Conservation (phyloP, 306 rosid species). For the Arachis stenosperma region DNA sequence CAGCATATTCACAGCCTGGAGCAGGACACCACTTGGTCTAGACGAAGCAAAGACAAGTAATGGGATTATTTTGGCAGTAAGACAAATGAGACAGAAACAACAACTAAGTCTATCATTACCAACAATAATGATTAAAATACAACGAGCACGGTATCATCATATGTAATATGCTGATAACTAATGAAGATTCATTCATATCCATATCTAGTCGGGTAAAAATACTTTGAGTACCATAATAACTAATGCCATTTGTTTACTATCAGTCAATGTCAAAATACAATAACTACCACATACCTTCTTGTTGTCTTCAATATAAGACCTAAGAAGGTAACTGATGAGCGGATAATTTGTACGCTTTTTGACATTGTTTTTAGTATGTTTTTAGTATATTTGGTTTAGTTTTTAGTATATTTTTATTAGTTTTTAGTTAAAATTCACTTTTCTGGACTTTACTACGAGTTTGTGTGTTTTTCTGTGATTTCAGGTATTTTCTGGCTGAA, state of each 20-base stretch:
- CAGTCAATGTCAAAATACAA: conserved; percentile 14
- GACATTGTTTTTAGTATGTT: no score
- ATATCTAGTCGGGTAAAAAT: neutral
- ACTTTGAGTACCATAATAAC: neutral
- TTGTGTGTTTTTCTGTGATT: no score
- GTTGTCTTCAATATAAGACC: conserved; percentile 79
- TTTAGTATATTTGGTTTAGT: no score
- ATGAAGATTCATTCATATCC: conserved; percentile 24
- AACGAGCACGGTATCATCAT: conserved; percentile 14
- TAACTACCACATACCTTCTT: conserved; percentile 50
- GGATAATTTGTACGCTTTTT: no score
- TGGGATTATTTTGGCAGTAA: neutral
- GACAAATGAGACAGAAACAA: conserved; percentile 9
- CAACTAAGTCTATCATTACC: conserved; percentile 10
- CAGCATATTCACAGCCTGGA: conserved; percentile 78
- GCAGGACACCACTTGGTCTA: conserved; percentile 96
- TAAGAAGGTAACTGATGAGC: no score
- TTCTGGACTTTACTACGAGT: no score
- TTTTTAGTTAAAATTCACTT: no score
- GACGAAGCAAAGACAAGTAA: conserved; percentile 31
- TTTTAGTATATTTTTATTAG: no score
- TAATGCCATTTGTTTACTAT: conserved; percentile 15
- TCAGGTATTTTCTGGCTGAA: no score
- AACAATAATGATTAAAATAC: neutral
- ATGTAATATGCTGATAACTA: neutral